Percentiles rank a stretch among this genome's conserved stretches.
Evolutionary conservation across 305 asterid species (phyloP).

Genomic region (Solanum hybrid): DNA sequence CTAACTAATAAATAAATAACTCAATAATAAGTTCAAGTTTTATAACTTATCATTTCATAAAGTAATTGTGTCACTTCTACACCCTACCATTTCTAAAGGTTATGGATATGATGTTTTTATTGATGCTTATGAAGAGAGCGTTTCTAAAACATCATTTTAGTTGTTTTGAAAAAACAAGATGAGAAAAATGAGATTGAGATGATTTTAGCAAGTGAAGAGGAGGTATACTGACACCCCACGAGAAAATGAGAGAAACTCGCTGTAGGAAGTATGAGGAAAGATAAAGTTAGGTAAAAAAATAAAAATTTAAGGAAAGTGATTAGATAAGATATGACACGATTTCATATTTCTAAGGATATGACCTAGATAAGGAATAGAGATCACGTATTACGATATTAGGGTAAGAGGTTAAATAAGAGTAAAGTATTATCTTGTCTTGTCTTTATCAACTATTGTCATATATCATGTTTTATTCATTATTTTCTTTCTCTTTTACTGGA

Average conservation of each 20-base stretch:
- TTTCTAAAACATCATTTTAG: not conserved
- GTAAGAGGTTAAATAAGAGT: too few relatives aligned
- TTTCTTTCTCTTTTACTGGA: too few relatives aligned
- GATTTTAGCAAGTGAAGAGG: not conserved
- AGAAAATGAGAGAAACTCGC: too few relatives aligned
- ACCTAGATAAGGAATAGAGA: not conserved
- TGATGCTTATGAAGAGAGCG: not conserved
- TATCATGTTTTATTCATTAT: not conserved
- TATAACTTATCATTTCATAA: not conserved
- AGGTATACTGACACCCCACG: not conserved
- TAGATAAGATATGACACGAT: too few relatives aligned
- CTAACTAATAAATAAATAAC: not conserved
- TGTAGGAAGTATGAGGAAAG: not conserved
- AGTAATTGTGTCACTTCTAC: not conserved
- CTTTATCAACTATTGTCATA: not conserved
- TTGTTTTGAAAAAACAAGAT: not conserved
- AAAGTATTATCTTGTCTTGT: not conserved
- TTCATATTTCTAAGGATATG: not conserved
- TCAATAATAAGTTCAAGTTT: not conserved
- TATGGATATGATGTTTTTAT: not conserved
- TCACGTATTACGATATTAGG: not conserved
- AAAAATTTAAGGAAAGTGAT: too few relatives aligned
- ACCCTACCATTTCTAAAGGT: not conserved
- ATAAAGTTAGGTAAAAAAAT: not conserved
- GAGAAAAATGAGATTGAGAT: too few relatives aligned